Base-by-base conservation (phyloP, 805 yeast species). In the Kodamaea sagamina region DNA sequence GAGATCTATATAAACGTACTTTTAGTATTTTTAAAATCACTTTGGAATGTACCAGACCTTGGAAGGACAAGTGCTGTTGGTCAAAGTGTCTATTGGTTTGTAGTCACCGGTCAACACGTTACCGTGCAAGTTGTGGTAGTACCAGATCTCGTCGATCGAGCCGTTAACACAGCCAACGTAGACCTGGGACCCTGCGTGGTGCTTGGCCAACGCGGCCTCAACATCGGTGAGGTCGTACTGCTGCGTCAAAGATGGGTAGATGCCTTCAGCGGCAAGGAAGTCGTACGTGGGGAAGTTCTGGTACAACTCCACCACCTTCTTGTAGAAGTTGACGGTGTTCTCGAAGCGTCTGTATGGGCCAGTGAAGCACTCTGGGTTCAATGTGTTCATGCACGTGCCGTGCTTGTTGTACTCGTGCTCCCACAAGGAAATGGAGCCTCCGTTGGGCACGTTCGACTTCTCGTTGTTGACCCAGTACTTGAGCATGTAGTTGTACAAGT, bases 71-170 rank as follows among this genome's bases (percentile, higher is more conserved):
- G 77, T 73, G 4, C 86, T 69, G 16, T 71, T 64, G 26, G 76
- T 57, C 45, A 80, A 54, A 1, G 85, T 59, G 42, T 85, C 87
- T 36, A 85, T 79, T 16, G 53, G 50, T 40, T 52, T 47, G 47
- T 63, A 89, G 24, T 77, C 64, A 39, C 89, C 92, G 36, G 74
- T 68, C 44, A 80, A 69, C 2, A 89, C 71, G 1, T 92, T 79
- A 1, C 97, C 98, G 53, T 75, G 71, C 40, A 89, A 69, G 48
- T 80, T 73, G 68, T 84, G 85, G 67, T 77, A 88, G 65, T 89
- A 90, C 95, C 95, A 90, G 34, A 84, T 67, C 61, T 84, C 84
- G 50, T 75, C 76, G 40, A 83, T 62, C 51, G 70, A 56, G 47
- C 57, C 57, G 54, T 58, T 43, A 42, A 57, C 47, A 50, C 75